Evolutionary conservation across 345 rosid genomes (phyloP).

Genomic region (Hibiscus syriacus): DNA sequence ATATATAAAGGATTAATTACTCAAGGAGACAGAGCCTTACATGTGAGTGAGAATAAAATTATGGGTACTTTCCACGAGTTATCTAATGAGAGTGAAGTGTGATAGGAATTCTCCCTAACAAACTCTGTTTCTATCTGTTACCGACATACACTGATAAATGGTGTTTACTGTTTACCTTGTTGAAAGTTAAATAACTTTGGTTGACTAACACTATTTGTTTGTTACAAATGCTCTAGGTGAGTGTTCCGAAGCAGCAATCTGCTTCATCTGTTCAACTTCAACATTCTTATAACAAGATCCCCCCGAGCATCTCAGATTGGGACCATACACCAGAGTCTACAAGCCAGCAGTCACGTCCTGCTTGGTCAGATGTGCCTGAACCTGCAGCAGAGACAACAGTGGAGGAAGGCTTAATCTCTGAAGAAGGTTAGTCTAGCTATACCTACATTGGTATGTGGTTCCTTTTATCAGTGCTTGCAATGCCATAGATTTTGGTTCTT

Average conservation of each 20-base stretch:
- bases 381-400: slow-evolving; percentile 35
- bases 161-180: not conserved
- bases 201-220: slow-evolving; percentile 10
- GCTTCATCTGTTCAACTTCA: slow-evolving; percentile 45
- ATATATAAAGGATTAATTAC: not conserved
- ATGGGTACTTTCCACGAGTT: no score
- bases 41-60: no score
- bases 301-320: slow-evolving; percentile 59
- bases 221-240: slow-evolving; percentile 39
- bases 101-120: not conserved
- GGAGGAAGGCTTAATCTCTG: no score
- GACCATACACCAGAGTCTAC: slow-evolving; percentile 31
- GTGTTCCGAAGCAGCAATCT: slow-evolving; percentile 50
- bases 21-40: not conserved
- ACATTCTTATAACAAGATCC: slow-evolving; percentile 34
- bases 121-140: not conserved
- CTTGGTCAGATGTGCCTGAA: slow-evolving; percentile 40
- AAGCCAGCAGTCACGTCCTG: slow-evolving; percentile 46
- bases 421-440: no score
- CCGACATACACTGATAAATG: not conserved
- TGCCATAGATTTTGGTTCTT: not conserved
- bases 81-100: not conserved
- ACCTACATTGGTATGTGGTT: not conserved
- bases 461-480: not conserved
- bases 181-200: not conserved